phyloP scores from a whole-genome alignment of 78 protist genomes.

The Polysphondylium violaceum region DNA sequence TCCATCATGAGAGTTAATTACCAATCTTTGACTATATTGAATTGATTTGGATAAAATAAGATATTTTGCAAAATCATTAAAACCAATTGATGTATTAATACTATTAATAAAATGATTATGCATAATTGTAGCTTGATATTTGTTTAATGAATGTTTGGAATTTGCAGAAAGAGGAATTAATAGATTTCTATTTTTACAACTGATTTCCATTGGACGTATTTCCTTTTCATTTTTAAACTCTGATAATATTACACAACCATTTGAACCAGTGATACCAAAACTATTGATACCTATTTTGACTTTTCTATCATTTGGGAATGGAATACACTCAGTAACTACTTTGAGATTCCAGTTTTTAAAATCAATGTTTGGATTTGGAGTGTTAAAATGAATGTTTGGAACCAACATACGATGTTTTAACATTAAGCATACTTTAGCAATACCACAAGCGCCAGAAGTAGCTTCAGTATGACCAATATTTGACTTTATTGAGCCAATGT shows the following conservation, averaged over 20 bases:
- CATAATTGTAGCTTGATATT: not conserved
- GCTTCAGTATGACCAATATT: constrained; percentile 74
- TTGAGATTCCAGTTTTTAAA: constrained; percentile 49
- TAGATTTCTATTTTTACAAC: not conserved
- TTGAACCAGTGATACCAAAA: constrained; percentile 91
- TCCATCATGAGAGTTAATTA: not conserved
- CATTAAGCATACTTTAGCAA: constrained; percentile 55
- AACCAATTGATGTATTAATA: not conserved
- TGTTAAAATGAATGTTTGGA: constrained; percentile 59
- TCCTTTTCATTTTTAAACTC: not conserved
- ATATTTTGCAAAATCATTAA: constrained; percentile 25
- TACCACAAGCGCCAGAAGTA: constrained; percentile 30
- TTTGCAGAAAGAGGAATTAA: constrained; percentile 19
- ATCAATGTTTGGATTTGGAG: constrained; percentile 69
- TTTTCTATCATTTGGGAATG: constrained; percentile 8
- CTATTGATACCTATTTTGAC: constrained; percentile 47
- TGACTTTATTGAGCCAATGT: constrained; percentile 1
- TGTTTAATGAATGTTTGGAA: not conserved
- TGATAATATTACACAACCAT: constrained; percentile 56
- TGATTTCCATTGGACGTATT: not conserved
- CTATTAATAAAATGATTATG: not conserved
- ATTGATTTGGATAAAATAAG: constrained; percentile 13
- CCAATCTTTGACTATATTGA: constrained; percentile 1
- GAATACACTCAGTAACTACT: constrained; percentile 38
- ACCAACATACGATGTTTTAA: constrained; percentile 43